Percentiles rank a stretch among this genome's conserved stretches.
Conservation (phyloP, 2,329 filamentous ascomycete genomes). For the Chrysosporium keratinophilum region DNA sequence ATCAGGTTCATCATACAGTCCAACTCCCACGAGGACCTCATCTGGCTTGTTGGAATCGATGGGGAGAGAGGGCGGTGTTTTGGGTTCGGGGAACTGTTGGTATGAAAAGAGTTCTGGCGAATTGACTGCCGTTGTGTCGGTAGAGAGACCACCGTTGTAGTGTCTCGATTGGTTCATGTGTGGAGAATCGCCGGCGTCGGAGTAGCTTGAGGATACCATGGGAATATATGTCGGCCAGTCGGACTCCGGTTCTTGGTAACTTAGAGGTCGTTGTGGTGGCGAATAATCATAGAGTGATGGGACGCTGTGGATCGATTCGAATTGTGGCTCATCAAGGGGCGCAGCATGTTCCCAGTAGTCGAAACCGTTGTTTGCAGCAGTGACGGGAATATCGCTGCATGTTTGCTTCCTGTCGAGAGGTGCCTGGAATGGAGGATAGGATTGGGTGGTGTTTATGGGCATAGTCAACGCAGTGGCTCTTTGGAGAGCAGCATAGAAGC, state of each 20-base stretch:
- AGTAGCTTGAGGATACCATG: constrained; percentile 7
- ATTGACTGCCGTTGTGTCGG: constrained; percentile 24
- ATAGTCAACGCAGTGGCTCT: not conserved
- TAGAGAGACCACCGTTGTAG: not conserved
- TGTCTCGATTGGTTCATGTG: not conserved
- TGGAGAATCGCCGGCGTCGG: not conserved
- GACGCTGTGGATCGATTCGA: not conserved
- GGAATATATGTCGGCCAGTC: constrained; percentile 8
- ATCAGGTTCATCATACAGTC: constrained; percentile 65
- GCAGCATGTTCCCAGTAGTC: not conserved
- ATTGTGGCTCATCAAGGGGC: not conserved
- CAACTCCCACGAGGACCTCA: constrained; percentile 71
- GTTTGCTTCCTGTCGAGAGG: not conserved
- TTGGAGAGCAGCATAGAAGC: constrained; percentile 10
- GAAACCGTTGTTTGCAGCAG: not conserved
- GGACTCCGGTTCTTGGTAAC: not conserved
- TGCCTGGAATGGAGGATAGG: not conserved
- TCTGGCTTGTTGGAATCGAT: constrained; percentile 27
- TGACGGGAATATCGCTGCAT: not conserved
- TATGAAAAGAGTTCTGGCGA: constrained; percentile 33
- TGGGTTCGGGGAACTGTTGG: constrained; percentile 25
- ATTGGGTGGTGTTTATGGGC: not conserved
- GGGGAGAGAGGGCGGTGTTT: constrained; percentile 13
- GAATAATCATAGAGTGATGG: not conserved
- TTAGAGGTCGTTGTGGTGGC: not conserved